Base-by-base conservation (phyloP, 345 rosid species). In the Aegle marmelos region DNA sequence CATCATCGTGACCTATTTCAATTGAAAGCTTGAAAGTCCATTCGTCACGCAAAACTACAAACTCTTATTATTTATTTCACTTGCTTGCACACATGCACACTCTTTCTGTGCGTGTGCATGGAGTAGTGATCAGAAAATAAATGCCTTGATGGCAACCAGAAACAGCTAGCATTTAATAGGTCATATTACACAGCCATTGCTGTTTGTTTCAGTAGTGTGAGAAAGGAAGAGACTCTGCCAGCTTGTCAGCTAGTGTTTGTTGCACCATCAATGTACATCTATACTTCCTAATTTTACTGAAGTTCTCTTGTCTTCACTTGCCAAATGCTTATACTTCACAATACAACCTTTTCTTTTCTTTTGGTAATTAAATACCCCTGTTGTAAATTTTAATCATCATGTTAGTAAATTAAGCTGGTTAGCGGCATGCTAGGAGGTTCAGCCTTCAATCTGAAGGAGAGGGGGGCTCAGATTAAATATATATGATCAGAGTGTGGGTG, bases 81-180 rank as follows among this genome's bases (percentile, higher is more conserved):
- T 28, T 45, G 39, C 14, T 36, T 39, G 24, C 61, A 33, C 75
- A 31, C 75, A 36, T 6, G 30, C 75, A 58, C 28, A 31, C 19
- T 27, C 16, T 9, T 7, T 25, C 7, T 24, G 28, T 36, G 77
- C 0, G 21, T 41, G 19, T 39, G 80, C 65, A 63, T 73, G 80
- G 74, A 82, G 81, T 50, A 60, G 80, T 37, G 25, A 45, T 33
- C 74, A 79, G 48, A 65, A 70, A 71, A 62, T 82, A 71, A 80
- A 85, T 83, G 86, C 81, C 73, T 61, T 28, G 89, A 75, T 70
- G 80, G 85, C 87, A 79, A 83, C 81, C 76, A 59, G 62, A 76
- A 73, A 39, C 79, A 82, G 83, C 70, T 68, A 67, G 61, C 82
- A 78, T 85, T 85, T 78, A 86, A 83, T 83, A 77, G 50, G 68